Conservation (phyloP, 176 grass and related monocot genomes). For the Hsuehochloa calcarea region DNA sequence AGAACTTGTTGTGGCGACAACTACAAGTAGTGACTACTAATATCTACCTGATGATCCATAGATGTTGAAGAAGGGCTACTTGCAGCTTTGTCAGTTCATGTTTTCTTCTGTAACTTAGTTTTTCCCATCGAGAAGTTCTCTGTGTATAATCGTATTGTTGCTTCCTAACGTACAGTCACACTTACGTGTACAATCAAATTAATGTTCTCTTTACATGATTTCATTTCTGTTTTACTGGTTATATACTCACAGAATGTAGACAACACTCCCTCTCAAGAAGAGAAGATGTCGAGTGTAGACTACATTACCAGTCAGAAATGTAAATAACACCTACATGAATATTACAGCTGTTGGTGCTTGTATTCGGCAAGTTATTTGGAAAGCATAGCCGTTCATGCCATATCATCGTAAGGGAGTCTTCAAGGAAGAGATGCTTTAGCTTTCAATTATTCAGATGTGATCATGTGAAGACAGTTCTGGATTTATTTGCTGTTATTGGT, state of each 20-base stretch:
- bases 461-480: background rate
- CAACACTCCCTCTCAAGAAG: too few species aligned
- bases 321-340: background rate
- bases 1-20: background rate
- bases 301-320: background rate
- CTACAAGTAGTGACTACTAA: background rate
- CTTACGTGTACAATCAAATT: background rate
- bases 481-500: background rate
- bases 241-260: background rate
- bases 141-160: conserved; percentile 1
- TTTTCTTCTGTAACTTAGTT: background rate
- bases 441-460: background rate
- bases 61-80: background rate
- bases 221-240: background rate
- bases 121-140: background rate
- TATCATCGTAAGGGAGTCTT: too few species aligned
- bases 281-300: background rate
- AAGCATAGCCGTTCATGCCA: too few species aligned
- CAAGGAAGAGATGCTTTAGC: too few species aligned
- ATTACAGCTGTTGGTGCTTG: background rate
- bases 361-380: background rate
- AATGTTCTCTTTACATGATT: background rate
- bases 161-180: background rate
- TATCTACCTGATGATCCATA: conserved; percentile 5
- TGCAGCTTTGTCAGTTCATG: background rate